Percentiles rank a stretch among this genome's conserved stretches.
These are phyloP conservation scores for Quercus parvula DNA, from an alignment of 306 rosid genomes.

Conservation along the genomic window DNA sequence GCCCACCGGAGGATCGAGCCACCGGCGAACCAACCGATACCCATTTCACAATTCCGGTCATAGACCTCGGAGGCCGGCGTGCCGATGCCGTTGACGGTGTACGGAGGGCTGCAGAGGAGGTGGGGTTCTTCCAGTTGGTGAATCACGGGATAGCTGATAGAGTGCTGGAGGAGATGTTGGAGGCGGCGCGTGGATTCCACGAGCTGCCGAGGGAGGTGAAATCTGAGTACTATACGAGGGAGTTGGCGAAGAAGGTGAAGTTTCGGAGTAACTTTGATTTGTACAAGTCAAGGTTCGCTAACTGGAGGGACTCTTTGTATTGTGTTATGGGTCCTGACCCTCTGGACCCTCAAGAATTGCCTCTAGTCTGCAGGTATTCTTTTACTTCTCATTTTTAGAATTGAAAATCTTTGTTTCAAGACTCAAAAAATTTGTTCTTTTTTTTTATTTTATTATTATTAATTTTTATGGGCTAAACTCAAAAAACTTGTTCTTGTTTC, in stretches of 20 bases:
- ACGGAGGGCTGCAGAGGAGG: slow-evolving; percentile 30
- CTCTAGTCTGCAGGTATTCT: slow-evolving; percentile 36
- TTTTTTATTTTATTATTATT: too few species aligned
- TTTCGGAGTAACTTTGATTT: slow-evolving; percentile 42
- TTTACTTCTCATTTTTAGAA: too few species aligned
- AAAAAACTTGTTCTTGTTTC: too few species aligned
- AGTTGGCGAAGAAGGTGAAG: slow-evolving; percentile 33
- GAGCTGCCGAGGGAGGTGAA: slow-evolving; percentile 41
- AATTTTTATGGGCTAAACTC: too few species aligned
- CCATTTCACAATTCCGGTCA: slow-evolving; percentile 28
- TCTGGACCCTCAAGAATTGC: slow-evolving; percentile 25
- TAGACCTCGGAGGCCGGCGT: slow-evolving; percentile 23
- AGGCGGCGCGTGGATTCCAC: slow-evolving; percentile 42
- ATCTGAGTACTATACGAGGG: slow-evolving; percentile 33
- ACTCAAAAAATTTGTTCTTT: too few species aligned
- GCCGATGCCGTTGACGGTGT: slow-evolving; percentile 10
- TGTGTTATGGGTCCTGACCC: slow-evolving; percentile 42
- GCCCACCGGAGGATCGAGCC: slow-evolving; percentile 10
- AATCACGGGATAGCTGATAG: slow-evolving; percentile 35
- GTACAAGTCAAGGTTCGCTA: slow-evolving; percentile 37
- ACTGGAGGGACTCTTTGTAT: slow-evolving; percentile 43
- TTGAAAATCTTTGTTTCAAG: too few species aligned
- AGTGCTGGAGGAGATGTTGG: slow-evolving; percentile 28
- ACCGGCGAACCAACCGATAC: background rate
- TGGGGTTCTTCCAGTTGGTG: slow-evolving; percentile 49